A percentile compares a stretch with the other conserved stretches of the same genome.
Conservation (phyloP, 805 yeast species). For the Ogataea pini region DNA sequence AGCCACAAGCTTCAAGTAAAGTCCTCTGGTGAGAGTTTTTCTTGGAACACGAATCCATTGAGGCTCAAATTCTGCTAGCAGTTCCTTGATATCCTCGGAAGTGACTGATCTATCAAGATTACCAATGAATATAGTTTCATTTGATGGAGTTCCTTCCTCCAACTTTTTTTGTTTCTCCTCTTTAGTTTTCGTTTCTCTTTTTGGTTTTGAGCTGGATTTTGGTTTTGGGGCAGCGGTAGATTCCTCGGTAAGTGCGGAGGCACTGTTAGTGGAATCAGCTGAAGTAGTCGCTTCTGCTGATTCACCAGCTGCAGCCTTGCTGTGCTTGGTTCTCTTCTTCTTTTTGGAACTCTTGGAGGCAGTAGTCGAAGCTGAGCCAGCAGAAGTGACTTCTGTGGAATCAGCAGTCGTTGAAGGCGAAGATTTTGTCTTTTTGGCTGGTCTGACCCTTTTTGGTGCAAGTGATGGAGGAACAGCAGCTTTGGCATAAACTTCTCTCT, state of each 20-base stretch:
- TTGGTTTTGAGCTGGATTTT: conserved; percentile 13
- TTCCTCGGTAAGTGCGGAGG: conserved; percentile 11
- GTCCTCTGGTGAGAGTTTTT: conserved; percentile 44
- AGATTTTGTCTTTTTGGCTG: conserved; percentile 28
- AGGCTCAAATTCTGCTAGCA: conserved; percentile 52
- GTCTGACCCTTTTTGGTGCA: conserved; percentile 22
- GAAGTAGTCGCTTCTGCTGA: neutral
- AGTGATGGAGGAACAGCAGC: conserved; percentile 44
- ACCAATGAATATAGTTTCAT: conserved; percentile 60
- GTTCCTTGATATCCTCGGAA: conserved; percentile 44
- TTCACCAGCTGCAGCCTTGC: conserved; percentile 6
- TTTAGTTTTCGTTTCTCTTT: conserved; percentile 23
- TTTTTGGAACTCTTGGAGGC: conserved; percentile 7
- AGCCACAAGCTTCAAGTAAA: conserved; percentile 45
- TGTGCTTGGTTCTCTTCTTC: conserved; percentile 17
- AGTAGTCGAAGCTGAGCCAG: conserved; percentile 1
- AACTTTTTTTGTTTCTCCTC: conserved; percentile 35
- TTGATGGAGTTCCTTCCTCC: conserved; percentile 54
- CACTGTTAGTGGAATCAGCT: conserved; percentile 11
- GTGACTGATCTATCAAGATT: conserved; percentile 56
- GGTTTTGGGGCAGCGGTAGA: conserved; percentile 8
- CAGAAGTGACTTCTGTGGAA: neutral
- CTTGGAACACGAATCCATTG: conserved; percentile 61
- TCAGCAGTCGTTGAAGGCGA: conserved; percentile 1
- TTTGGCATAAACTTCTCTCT: conserved; percentile 49